Percentiles rank a stretch among this genome's conserved stretches.
These are phyloP conservation scores for Microbotryum violaceum DNA, from an alignment of 1,284 basidiomycete species.

Conservation along the genomic window DNA sequence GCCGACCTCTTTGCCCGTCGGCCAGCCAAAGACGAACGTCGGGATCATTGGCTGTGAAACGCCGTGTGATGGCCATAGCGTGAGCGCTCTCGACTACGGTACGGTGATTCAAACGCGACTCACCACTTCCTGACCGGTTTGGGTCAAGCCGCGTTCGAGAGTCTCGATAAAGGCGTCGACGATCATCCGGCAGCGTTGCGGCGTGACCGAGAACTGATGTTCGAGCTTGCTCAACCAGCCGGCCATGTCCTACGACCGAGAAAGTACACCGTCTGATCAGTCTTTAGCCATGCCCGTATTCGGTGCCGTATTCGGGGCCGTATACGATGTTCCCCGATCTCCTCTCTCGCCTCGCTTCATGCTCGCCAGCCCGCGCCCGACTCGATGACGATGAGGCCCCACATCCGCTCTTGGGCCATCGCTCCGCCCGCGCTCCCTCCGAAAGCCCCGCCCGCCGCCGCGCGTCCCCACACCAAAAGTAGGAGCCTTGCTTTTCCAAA, in stretches of 20 bases:
- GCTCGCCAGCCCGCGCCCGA: too few species aligned
- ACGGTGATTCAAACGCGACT: constrained; percentile 40
- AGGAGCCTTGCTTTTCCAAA: too few species aligned
- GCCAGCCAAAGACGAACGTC: constrained; percentile 96
- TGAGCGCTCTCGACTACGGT: too few species aligned
- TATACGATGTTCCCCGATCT: too few species aligned
- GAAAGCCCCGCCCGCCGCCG: too few species aligned
- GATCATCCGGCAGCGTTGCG: constrained; percentile 92
- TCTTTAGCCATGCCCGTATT: too few species aligned
- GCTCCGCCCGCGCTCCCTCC: too few species aligned
- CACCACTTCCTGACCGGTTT: constrained; percentile 79
- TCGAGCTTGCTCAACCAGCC: constrained; percentile 34
- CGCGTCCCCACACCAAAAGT: too few species aligned
- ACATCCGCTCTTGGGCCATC: too few species aligned
- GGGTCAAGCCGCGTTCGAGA: constrained; percentile 75
- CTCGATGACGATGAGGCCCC: too few species aligned
- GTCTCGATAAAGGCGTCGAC: constrained; percentile 91
- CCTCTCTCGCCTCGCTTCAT: too few species aligned
- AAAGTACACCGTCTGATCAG: neutral
- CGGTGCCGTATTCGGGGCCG: too few species aligned
- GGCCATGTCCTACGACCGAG: constrained; percentile 27
- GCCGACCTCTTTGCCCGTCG: constrained; percentile 78
- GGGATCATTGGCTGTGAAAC: constrained; percentile 54
- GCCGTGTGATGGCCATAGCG: neutral
- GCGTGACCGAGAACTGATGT: constrained; percentile 63